Conservation (phyloP, 306 rosid genomes). For the Citrullus mucosospermus region DNA sequence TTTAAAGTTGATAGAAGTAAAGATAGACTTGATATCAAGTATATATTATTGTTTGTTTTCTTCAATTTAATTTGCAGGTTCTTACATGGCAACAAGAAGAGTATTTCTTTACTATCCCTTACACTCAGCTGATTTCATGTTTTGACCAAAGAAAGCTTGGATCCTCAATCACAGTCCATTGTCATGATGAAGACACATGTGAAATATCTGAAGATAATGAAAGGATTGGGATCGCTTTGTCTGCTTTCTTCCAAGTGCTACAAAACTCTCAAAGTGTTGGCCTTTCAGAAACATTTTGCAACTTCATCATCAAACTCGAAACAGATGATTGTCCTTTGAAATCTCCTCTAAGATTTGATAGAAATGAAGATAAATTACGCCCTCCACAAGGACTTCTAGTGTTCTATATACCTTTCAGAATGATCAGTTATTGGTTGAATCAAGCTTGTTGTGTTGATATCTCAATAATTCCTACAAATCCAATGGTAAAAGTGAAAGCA, state of each 20-base stretch:
- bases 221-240: slow-evolving; percentile 13
- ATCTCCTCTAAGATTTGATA: background rate
- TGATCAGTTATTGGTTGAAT: background rate
- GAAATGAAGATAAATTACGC: background rate
- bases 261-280: too few relatives aligned
- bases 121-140: background rate
- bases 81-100: slow-evolving; percentile 7
- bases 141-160: background rate
- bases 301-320: background rate
- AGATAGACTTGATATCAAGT: too few relatives aligned
- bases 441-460: background rate
- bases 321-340: slow-evolving; percentile 4
- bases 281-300: background rate
- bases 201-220: background rate
- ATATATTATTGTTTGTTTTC: too few relatives aligned
- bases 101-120: background rate
- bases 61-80: background rate
- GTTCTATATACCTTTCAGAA: background rate
- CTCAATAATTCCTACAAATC: background rate
- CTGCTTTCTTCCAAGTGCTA: background rate
- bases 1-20: too few relatives aligned
- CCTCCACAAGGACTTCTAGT: background rate
- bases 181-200: background rate
- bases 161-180: background rate
- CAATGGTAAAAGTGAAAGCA: background rate